Percentiles rank a stretch among this genome's conserved stretches.
These are phyloP conservation scores for Panaeolus papilionaceus DNA, from an alignment of 768 basidiomycete genomes.

Conservation along the genomic window DNA sequence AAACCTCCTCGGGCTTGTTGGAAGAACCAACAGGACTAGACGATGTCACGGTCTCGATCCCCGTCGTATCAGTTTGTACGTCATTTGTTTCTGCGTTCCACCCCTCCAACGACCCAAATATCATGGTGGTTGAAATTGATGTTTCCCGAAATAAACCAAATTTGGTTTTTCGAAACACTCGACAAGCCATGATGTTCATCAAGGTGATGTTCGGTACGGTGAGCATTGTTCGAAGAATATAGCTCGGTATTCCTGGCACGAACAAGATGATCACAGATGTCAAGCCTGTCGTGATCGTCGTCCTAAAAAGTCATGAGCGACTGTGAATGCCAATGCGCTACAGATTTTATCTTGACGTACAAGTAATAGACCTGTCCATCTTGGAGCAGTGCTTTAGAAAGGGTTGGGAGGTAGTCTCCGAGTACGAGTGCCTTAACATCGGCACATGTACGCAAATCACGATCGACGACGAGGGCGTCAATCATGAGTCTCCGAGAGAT, in stretches of 20 bases:
- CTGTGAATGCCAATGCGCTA: background rate
- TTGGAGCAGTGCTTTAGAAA: slow-evolving; percentile 31
- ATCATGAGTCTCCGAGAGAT: slow-evolving; percentile 12
- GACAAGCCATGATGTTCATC: background rate
- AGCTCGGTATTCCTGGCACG: background rate
- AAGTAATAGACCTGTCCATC: slow-evolving; percentile 40
- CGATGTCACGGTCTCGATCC: too few species aligned
- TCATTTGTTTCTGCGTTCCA: too few species aligned
- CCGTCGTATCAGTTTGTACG: too few species aligned
- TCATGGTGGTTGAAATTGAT: background rate
- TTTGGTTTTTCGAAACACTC: slow-evolving; percentile 18
- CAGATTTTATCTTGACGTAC: slow-evolving; percentile 24
- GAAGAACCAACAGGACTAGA: too few species aligned
- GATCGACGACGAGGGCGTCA: slow-evolving; percentile 33
- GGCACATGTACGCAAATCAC: slow-evolving; percentile 4
- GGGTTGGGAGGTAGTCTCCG: slow-evolving; percentile 29
- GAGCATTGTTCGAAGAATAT: slow-evolving; percentile 21
- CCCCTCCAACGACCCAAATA: background rate
- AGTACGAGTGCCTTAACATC: slow-evolving; percentile 23
- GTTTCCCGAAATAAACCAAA: slow-evolving; percentile 20
- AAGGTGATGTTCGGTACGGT: slow-evolving; percentile 23
- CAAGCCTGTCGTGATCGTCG: background rate
- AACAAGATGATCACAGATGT: background rate
- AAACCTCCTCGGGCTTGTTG: too few species aligned
- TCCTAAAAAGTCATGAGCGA: background rate